Evolutionary conservation across 345 rosid genomes (phyloP), one percentile per base, ranked within the genome.

Genomic region (Sapria himalayana): DNA sequence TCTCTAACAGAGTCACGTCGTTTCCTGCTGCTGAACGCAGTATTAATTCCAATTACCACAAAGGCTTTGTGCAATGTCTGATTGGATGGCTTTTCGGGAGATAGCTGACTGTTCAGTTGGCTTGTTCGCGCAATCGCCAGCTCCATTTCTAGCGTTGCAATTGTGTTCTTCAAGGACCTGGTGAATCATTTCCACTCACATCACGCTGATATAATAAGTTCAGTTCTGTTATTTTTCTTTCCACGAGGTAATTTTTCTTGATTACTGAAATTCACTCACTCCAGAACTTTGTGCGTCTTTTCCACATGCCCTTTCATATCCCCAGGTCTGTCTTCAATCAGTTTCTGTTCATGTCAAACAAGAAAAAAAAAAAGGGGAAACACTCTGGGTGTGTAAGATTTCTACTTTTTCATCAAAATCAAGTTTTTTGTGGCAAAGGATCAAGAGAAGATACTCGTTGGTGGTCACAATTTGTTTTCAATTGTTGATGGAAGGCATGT

Each of bases 21-120:
- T 49, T 67, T 73, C 70, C 41, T 66, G 76, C 94, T 81, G 55
- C 96, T 85, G 48, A 85, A 85, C 7, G 93, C 93, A 19, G 96
- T 81, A 38, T 81, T 78, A 33, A 85, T 78, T 19, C 94, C 97
- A 33, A 86, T 58, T 3, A 86, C 85, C 29, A 63, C 79, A 58
- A 86, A 86, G 16, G 76, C 86, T 57, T 65, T 81, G 36, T 54
- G 67, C 11, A 71, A 19, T 25, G 63, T 68, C 14, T 56, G 71
- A 46, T 81, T 76, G 7, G 57, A 58, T 19, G 58, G 48, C 2
- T 7, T 29, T 15, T 46, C 58, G 33, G 12, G n/a, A 13, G 42
- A 4, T 37, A 43, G 41, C 23, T 52, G 55, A 4, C 53, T 60
- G 16, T 13, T 33, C 10, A 25, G 45, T 11, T 50, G 57, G 16